Evolutionary conservation across 2,329 filamentous ascomycete species (phyloP).

Genomic region (Cylindrodendrum hubeiense): DNA sequence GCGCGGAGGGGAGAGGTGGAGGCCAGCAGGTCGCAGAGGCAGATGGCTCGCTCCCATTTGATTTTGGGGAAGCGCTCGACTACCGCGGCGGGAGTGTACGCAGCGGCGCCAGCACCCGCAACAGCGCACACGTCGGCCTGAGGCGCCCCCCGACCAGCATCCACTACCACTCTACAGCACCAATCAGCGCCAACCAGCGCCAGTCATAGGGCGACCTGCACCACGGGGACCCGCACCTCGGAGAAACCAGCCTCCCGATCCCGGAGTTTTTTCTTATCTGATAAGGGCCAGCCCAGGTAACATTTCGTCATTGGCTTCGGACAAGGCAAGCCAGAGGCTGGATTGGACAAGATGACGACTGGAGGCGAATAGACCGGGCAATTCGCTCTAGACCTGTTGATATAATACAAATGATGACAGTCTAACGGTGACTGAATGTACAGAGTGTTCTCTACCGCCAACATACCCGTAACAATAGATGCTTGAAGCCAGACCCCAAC

Average conservation of each 20-base stretch:
- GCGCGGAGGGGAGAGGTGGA: constrained; percentile 37
- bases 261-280: constrained; percentile 40
- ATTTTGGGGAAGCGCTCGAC: constrained; percentile 43
- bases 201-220: neutral
- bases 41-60: constrained; percentile 36
- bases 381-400: neutral
- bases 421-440: neutral
- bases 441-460: neutral
- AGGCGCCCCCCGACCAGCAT: constrained; percentile 29
- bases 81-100: constrained; percentile 31
- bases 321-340: neutral
- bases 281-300: constrained; percentile 31
- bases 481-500: neutral
- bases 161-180: constrained; percentile 3
- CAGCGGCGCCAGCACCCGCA: constrained; percentile 26
- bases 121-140: constrained; percentile 27
- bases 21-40: constrained; percentile 38
- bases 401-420: constrained; percentile 1
- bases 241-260: constrained; percentile 41
- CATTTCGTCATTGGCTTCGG: constrained; percentile 41
- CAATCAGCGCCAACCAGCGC: constrained; percentile 17
- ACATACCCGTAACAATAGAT: neutral
- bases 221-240: constrained; percentile 27
- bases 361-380: neutral
- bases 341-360: neutral